Percentiles rank a stretch among this genome's conserved stretches.
phyloP scores from a whole-genome alignment of 2,329 filamentous ascomycete genomes.

The Nakataea oryzae region DNA sequence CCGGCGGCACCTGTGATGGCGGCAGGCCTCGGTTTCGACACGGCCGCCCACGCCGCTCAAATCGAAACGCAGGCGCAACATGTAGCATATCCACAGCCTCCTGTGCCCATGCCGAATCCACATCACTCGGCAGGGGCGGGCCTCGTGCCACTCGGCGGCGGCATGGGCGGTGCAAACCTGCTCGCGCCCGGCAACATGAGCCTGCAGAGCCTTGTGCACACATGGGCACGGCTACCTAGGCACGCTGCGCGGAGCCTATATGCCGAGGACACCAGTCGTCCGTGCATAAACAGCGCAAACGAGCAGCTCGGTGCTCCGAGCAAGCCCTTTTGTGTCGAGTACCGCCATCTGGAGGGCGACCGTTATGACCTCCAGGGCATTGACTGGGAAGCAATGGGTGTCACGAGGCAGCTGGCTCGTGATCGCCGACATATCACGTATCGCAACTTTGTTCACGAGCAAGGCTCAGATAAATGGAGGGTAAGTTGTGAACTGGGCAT shows the following conservation, averaged over 20 bases:
- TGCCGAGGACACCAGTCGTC: background rate
- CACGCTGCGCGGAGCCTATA: background rate
- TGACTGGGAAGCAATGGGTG: slow-evolving; percentile 42
- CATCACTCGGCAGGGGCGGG: background rate
- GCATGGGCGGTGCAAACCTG: background rate
- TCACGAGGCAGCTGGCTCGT: slow-evolving; percentile 37
- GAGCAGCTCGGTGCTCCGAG: background rate
- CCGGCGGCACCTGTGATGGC: too few species aligned
- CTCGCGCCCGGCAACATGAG: background rate
- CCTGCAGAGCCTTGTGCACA: background rate
- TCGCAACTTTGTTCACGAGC: slow-evolving; percentile 46
- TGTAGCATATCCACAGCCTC: background rate
- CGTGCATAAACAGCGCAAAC: background rate
- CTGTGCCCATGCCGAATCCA: background rate
- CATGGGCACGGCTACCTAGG: background rate
- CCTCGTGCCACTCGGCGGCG: background rate
- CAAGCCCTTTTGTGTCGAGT: slow-evolving; percentile 9
- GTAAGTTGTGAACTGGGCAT: slow-evolving; percentile 25
- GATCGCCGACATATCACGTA: slow-evolving; percentile 36
- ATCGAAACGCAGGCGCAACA: background rate
- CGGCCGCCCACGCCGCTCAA: background rate
- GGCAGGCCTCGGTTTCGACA: background rate
- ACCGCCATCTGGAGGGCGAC: slow-evolving; percentile 43
- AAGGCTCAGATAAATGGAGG: slow-evolving; percentile 32
- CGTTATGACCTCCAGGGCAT: slow-evolving; percentile 48